phyloP scores from a whole-genome alignment of 805 yeast species.

The Ogataea naganishii region DNA sequence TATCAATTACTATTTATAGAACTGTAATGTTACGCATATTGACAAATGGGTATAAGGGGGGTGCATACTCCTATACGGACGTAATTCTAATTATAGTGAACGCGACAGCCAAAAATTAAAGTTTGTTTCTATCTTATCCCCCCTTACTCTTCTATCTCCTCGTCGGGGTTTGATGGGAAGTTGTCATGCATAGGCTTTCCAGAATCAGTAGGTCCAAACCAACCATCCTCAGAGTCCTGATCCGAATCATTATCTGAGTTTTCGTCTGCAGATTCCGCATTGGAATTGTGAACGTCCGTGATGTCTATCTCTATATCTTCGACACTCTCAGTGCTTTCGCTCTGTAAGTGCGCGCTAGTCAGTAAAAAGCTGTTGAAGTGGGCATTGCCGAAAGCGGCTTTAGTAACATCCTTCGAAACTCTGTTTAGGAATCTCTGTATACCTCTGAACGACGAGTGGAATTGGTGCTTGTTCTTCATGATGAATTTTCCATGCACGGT shows the following conservation, averaged over 20 bases:
- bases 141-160: conserved; percentile 2
- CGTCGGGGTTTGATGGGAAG: conserved; percentile 1
- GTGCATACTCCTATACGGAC: too few relatives aligned
- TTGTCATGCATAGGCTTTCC: conserved; percentile 5
- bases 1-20: too few relatives aligned
- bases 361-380: conserved; percentile 46
- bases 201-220: conserved; percentile 24
- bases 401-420: conserved; percentile 65
- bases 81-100: too few relatives aligned
- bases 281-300: conserved; percentile 12
- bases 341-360: too few relatives aligned
- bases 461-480: conserved; percentile 49
- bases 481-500: conserved; percentile 74
- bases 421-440: conserved; percentile 69
- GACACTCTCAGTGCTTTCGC: too few relatives aligned
- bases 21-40: too few relatives aligned
- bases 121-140: neutral
- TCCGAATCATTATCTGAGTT: conserved; percentile 12
- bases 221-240: conserved; percentile 23
- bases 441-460: conserved; percentile 55
- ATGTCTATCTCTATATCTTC: too few relatives aligned
- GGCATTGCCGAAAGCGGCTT: conserved; percentile 42
- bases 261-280: conserved; percentile 2
- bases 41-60: too few relatives aligned
- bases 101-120: too few relatives aligned